Conservation (phyloP, 2,329 filamentous ascomycete species). For the Xylariaceae sp. region DNA sequence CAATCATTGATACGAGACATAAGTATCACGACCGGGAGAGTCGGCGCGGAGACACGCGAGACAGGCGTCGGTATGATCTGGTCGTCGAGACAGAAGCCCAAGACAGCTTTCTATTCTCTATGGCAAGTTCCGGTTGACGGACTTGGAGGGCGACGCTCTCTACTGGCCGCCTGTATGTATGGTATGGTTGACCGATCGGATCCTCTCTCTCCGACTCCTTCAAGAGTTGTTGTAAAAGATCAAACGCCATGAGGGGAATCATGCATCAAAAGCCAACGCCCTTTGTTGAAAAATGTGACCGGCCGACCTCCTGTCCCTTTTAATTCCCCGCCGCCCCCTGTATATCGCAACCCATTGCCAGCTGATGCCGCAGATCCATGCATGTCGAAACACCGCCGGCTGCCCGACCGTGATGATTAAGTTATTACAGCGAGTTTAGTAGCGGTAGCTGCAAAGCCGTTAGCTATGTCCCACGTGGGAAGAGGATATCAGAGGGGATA, state of each 20-base stretch:
- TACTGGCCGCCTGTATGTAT: background rate
- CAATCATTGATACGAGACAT: too few relatives aligned
- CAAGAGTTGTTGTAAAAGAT: too few relatives aligned
- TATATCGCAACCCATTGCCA: conserved; percentile 15
- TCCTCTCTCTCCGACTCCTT: too few relatives aligned
- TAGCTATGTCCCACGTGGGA: too few relatives aligned
- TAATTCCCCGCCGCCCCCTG: conserved; percentile 18
- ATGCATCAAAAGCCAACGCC: conserved; percentile 30
- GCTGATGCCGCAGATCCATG: conserved; percentile 27
- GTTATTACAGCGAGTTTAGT: too few relatives aligned
- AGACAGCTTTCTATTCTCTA: conserved; percentile 13
- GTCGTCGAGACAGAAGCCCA: too few relatives aligned
- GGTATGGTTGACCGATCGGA: conserved; percentile 15
- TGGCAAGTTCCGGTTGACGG: conserved; percentile 27
- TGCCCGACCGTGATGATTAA: too few relatives aligned
- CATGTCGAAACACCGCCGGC: conserved; percentile 23
- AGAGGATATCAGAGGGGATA: background rate
- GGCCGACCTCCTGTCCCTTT: conserved; percentile 23
- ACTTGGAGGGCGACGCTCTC: conserved; percentile 3
- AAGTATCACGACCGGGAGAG: too few relatives aligned
- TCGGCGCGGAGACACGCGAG: too few relatives aligned
- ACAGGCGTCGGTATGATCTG: too few relatives aligned
- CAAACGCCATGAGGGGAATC: conserved; percentile 31
- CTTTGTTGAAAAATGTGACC: conserved; percentile 30
- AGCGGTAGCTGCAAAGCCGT: conserved; percentile 48